Percentiles rank a stretch among this genome's conserved stretches.
Evolutionary conservation across 2,329 filamentous ascomycete genomes (phyloP).

Genomic region (Nemania abortiva): DNA sequence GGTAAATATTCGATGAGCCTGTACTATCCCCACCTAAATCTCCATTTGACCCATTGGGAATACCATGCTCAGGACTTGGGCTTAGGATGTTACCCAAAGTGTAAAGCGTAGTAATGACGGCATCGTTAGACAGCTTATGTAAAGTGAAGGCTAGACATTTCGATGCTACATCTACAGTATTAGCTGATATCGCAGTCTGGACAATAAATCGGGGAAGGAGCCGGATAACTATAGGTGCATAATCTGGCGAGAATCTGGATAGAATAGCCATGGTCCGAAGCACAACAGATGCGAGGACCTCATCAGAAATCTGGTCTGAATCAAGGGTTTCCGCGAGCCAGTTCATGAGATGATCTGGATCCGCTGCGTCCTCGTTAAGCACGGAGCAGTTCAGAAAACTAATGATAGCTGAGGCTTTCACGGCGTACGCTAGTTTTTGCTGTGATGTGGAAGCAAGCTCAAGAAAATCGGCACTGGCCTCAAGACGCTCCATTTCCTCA

Average conservation of each 20-base stretch:
- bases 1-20: constrained; percentile 60
- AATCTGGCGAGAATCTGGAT: constrained; percentile 78
- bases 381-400: constrained; percentile 88
- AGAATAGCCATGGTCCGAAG: constrained; percentile 86
- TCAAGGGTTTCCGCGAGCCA: constrained; percentile 91
- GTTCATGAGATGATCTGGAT: constrained; percentile 79
- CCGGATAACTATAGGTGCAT: constrained; percentile 80
- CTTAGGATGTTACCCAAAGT: constrained; percentile 96
- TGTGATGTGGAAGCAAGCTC: constrained; percentile 87
- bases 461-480: constrained; percentile 90
- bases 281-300: constrained; percentile 79
- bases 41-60: constrained; percentile 65
- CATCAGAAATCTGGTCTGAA: constrained; percentile 83
- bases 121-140: constrained; percentile 86
- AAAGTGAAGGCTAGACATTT: constrained; percentile 85
- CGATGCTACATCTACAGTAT: constrained; percentile 82
- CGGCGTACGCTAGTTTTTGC: constrained; percentile 85
- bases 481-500: constrained; percentile 87
- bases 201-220: constrained; percentile 89
- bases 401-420: constrained; percentile 84
- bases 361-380: constrained; percentile 83
- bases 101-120: constrained; percentile 94
- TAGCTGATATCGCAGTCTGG: constrained; percentile 77
- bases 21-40: constrained; percentile 56
- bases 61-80: constrained; percentile 69